Conservation (phyloP, 306 rosid genomes). For the Ammopiptanthus mongolicus region DNA sequence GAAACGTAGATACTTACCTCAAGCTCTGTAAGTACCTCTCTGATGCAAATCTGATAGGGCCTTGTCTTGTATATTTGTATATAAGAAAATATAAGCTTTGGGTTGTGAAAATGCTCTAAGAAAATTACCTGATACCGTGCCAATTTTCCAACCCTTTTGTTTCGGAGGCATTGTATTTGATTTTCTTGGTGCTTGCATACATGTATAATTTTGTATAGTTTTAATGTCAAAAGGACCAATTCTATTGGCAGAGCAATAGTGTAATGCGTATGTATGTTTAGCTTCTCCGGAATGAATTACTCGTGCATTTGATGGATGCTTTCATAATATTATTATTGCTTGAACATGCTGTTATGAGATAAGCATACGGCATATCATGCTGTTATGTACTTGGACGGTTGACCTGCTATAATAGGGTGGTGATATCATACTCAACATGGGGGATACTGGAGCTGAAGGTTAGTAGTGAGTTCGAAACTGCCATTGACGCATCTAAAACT, state of each 20-base stretch:
- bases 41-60: constrained; percentile 69
- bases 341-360: not conserved
- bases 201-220: constrained; percentile 48
- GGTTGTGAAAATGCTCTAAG: constrained; percentile 72
- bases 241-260: constrained; percentile 16
- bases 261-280: not conserved
- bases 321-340: not conserved
- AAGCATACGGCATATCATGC: not conserved
- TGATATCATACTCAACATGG: too few species aligned
- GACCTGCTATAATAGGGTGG: not conserved
- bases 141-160: not conserved
- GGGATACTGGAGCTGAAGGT: too few species aligned
- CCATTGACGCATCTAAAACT: too few species aligned
- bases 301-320: not conserved
- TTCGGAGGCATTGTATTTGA: constrained; percentile 12
- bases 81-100: constrained; percentile 77
- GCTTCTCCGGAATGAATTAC: not conserved
- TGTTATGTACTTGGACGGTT: not conserved
- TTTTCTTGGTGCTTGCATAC: constrained; percentile 34
- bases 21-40: constrained; percentile 78
- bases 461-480: too few species aligned
- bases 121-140: not conserved
- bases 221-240: constrained; percentile 17
- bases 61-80: constrained; percentile 75
- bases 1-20: constrained; percentile 56